Percentiles rank a stretch among this genome's conserved stretches.
These are phyloP conservation scores for Phoenix dactylifera DNA, from an alignment of 176 grass and related monocot species.

Conservation along the genomic window DNA sequence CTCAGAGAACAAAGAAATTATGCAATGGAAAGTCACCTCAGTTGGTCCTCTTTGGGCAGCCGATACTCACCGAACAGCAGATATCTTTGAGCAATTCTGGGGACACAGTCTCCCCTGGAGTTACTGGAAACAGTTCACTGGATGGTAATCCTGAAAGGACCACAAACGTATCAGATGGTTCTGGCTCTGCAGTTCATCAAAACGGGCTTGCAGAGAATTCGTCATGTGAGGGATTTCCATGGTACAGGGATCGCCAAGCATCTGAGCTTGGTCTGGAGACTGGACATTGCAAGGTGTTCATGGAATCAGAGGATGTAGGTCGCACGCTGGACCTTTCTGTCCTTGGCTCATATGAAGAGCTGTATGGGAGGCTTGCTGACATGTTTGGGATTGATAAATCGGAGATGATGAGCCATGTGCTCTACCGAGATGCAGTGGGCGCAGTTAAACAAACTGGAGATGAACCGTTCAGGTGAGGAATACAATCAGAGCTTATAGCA, in stretches of 20 bases:
- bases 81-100: slow-evolving; percentile 42
- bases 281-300: slow-evolving; percentile 88
- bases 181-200: slow-evolving; percentile 32
- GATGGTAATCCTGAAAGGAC: slow-evolving; percentile 28
- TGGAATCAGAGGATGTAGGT: slow-evolving; percentile 90
- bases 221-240: slow-evolving; percentile 16
- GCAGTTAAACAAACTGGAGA: slow-evolving; percentile 75
- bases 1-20: slow-evolving; percentile 46
- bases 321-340: slow-evolving; percentile 69
- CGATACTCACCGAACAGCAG: slow-evolving; percentile 82
- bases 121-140: slow-evolving; percentile 34
- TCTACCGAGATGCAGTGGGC: slow-evolving; percentile 70
- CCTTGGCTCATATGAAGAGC: slow-evolving; percentile 75
- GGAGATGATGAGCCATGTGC: slow-evolving; percentile 77
- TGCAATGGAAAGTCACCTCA: slow-evolving; percentile 46
- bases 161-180: slow-evolving; percentile 30
- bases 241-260: slow-evolving; percentile 19
- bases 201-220: slow-evolving; percentile 27
- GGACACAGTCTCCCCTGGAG: slow-evolving; percentile 7
- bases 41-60: slow-evolving; percentile 83
- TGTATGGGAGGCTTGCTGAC: slow-evolving; percentile 61
- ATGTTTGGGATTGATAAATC: slow-evolving; percentile 78
- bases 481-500: too few relatives aligned
- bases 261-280: slow-evolving; percentile 55
- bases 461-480: slow-evolving; percentile 82